phyloP scores from a whole-genome alignment of 352 stramenopile species.

The Pythium rishiriense region DNA sequence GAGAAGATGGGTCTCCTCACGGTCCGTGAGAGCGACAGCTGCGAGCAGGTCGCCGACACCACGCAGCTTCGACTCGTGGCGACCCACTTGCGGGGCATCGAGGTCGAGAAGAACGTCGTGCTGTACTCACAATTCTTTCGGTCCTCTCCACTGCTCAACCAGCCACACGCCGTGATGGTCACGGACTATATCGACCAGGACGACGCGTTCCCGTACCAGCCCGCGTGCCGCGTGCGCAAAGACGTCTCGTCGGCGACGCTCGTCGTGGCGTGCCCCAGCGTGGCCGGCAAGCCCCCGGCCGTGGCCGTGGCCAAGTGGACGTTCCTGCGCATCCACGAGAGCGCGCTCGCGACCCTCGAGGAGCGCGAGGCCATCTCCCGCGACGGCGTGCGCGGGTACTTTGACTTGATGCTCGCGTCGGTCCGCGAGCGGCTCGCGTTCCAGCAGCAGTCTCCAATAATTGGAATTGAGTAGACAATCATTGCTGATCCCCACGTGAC shows the following conservation, averaged over 20 bases:
- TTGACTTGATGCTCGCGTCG: not conserved
- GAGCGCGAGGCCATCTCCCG: conserved; percentile 2
- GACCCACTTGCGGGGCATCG: not conserved
- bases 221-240: conserved; percentile 7
- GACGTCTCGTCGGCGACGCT: conserved; percentile 7
- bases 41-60: not conserved
- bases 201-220: conserved; percentile 14
- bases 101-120: conserved; percentile 18
- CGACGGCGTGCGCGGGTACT: conserved; percentile 2
- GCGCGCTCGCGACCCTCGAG: not conserved
- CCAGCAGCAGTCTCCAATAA: no score
- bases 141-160: not conserved
- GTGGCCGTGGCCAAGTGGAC: not conserved
- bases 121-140: conserved; percentile 2
- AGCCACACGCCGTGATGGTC: not conserved
- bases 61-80: conserved; percentile 2
- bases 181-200: conserved; percentile 18
- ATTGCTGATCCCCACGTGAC: no score
- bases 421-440: not conserved
- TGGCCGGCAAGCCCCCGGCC: not conserved
- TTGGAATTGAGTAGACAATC: no score
- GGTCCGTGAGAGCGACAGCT: conserved; percentile 7
- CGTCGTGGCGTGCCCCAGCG: not conserved
- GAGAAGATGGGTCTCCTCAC: conserved; percentile 7
- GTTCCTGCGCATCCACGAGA: conserved; percentile 4